These are phyloP conservation scores for Porphyrellus sp. DNA, from an alignment of 1,284 basidiomycete species.

Conservation along the genomic window DNA sequence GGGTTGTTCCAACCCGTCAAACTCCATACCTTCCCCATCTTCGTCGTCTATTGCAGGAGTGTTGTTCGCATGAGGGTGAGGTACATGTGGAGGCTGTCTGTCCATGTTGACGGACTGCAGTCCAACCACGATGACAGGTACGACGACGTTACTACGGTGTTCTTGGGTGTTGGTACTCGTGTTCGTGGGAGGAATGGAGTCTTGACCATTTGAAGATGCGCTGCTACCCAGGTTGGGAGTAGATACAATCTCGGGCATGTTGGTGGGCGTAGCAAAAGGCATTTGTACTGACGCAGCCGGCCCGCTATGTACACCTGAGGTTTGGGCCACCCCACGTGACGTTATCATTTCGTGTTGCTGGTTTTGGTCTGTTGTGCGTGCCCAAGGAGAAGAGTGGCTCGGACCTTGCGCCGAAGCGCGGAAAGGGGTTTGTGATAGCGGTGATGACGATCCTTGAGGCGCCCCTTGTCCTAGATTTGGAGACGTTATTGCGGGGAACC, in stretches of 20 bases:
- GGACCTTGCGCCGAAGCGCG: constrained; percentile 21
- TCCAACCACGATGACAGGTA: constrained; percentile 79
- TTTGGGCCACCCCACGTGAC: constrained; percentile 16
- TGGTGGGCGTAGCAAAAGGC: constrained; percentile 10
- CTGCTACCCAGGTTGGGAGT: constrained; percentile 1
- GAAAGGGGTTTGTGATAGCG: constrained; percentile 17
- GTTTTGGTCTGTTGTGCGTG: constrained; percentile 16
- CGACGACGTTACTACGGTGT: constrained; percentile 46
- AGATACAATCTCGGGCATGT: constrained; percentile 18
- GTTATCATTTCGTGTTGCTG: constrained; percentile 24
- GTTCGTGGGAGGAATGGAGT: constrained; percentile 10
- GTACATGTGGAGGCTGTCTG: constrained; percentile 28
- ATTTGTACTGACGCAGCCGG: constrained; percentile 8
- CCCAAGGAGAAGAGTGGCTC: constrained; percentile 21
- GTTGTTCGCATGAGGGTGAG: constrained; percentile 17
- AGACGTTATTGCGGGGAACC: constrained; percentile 64
- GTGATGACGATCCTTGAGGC: constrained; percentile 19
- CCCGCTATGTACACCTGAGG: constrained; percentile 19
- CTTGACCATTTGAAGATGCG: constrained; percentile 15
- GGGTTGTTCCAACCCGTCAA: constrained; percentile 26
- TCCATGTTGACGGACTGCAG: constrained; percentile 65
- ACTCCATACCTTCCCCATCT: constrained; percentile 28
- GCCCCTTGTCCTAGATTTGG: constrained; percentile 22
- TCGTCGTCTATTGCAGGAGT: constrained; percentile 22
- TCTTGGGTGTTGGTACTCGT: constrained; percentile 15